Evolutionary conservation across 2,329 filamentous ascomycete species (phyloP).

Genomic region (Aspergillus nomiae): DNA sequence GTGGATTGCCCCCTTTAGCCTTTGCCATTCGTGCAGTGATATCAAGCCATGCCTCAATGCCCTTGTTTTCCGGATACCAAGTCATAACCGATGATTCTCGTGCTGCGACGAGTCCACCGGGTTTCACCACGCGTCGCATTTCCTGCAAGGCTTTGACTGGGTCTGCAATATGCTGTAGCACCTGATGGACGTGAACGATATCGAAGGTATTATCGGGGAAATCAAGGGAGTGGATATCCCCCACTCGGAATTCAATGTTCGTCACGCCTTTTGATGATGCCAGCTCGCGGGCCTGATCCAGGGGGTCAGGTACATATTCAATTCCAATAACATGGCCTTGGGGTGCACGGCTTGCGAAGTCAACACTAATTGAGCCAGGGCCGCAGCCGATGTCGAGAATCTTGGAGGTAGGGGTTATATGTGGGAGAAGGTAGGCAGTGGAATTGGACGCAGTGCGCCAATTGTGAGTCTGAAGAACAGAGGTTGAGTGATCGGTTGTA

Average conservation of each 20-base stretch:
- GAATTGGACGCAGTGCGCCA: slow-evolving; percentile 41
- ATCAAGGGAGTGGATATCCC: slow-evolving; percentile 45
- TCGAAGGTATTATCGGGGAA: slow-evolving; percentile 56
- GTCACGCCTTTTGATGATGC: slow-evolving; percentile 31
- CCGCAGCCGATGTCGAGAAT: slow-evolving; percentile 52
- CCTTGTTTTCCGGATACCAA: slow-evolving; percentile 36
- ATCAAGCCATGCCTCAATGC: slow-evolving; percentile 27
- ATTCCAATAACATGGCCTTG: slow-evolving; percentile 42
- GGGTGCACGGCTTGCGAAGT: slow-evolving; percentile 41
- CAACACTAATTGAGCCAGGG: slow-evolving; percentile 47
- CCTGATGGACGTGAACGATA: slow-evolving; percentile 61
- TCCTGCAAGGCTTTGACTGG: slow-evolving; percentile 55
- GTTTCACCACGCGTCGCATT: slow-evolving; percentile 57
- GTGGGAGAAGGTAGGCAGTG: slow-evolving; percentile 43
- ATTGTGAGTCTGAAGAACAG: slow-evolving; percentile 39
- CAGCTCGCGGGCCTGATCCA: slow-evolving; percentile 35
- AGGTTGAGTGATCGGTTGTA: slow-evolving; percentile 41
- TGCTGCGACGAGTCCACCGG: slow-evolving; percentile 57
- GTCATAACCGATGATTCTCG: slow-evolving; percentile 42
- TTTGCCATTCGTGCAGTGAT: slow-evolving; percentile 23
- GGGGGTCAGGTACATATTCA: slow-evolving; percentile 33
- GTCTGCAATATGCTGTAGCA: slow-evolving; percentile 58
- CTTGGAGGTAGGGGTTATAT: slow-evolving; percentile 36
- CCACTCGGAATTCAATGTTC: slow-evolving; percentile 40
- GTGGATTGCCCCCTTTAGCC: slow-evolving; percentile 30